Base-by-base conservation (phyloP, 768 basidiomycete genomes). In the Podaxis mareebaensis region DNA sequence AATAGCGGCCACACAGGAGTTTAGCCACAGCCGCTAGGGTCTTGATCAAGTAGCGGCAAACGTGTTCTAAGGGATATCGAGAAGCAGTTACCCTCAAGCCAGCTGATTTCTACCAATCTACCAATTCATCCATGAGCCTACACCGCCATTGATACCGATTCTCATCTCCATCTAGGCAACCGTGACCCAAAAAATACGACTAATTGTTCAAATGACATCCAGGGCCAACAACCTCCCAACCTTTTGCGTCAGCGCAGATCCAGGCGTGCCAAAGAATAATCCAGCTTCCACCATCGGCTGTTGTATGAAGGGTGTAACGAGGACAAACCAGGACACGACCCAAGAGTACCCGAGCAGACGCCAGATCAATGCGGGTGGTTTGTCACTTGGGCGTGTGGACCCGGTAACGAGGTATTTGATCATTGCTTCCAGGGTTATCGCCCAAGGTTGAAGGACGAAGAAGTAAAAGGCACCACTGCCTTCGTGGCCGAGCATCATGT, bases 401-500 rank as follows among this genome's bases (percentile, higher is more conserved):
- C 49, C 64, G n/a, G 54, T 57, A 22, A 66, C 67, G 3, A 69
- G 12, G 13, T 52, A 57, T 12, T 72, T 64, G 5, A 73, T 60
- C 12, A 46, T 53, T 5, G 62, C 67, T 59, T 76, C 76, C 42
- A 74, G 44, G 1, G 68, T 69, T 28, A 77, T 75, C 6, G 66
- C 72, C 15, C 73, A 53, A 6, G 75, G 65, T 63, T 76, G 73
- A 17, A 71, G 52, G 58, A 71, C 53, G 69, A 74, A 76, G 67
- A 76, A 77, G 4, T 33, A 6, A 11, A 76, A 58, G 33, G 73
- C 69, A 20, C 69, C 65, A 4, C 63, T 20, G 12, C 57, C 67
- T 6, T 64, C 65, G 40, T 66, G 51, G 15, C 64, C 61, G 20
- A 69, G 56, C 53, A 71, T 64, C 69, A 73, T 72, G 65, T 66